Evolutionary conservation across 202 grass and related monocot species (phyloP).

Genomic region (Dendrocalamus latiflorus): DNA sequence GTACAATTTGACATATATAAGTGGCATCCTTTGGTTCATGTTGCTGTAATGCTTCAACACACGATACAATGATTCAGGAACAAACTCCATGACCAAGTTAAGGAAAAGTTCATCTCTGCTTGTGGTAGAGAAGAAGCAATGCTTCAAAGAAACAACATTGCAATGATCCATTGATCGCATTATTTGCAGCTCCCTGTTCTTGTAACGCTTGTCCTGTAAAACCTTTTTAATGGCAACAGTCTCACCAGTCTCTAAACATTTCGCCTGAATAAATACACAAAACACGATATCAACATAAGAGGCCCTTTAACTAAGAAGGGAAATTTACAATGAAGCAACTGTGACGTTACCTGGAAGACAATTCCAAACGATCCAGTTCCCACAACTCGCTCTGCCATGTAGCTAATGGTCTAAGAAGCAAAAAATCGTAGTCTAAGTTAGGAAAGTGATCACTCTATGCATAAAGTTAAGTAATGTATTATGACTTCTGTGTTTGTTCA

Average conservation of each 20-base stretch:
- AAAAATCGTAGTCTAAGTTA: not conserved
- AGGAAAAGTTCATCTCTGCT: constrained; percentile 54
- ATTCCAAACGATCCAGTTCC: constrained; percentile 63
- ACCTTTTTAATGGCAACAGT: constrained; percentile 56
- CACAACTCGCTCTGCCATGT: constrained; percentile 64
- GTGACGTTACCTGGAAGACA: constrained; percentile 41
- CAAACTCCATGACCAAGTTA: constrained; percentile 57
- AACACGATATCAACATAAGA: not conserved
- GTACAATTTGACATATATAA: constrained; percentile 61
- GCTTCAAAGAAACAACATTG: constrained; percentile 51
- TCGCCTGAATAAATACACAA: constrained; percentile 28
- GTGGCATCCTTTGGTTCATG: constrained; percentile 60
- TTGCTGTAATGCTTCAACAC: constrained; percentile 66
- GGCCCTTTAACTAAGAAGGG: not conserved
- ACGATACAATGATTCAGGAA: constrained; percentile 58
- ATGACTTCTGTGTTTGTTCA: not conserved
- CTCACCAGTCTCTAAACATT: constrained; percentile 54
- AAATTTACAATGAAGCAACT: constrained; percentile 2
- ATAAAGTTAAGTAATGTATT: not conserved
- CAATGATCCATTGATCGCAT: constrained; percentile 56
- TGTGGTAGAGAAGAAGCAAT: constrained; percentile 61
- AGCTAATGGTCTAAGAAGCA: constrained; percentile 49
- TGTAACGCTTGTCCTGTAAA: constrained; percentile 52
- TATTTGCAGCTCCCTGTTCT: constrained; percentile 51
- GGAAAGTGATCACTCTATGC: constrained; percentile 13